A percentile compares a stretch with the other conserved stretches of the same genome.
Conservation (phyloP, 148 eudicot genomes). For the Limonium bicolor region DNA sequence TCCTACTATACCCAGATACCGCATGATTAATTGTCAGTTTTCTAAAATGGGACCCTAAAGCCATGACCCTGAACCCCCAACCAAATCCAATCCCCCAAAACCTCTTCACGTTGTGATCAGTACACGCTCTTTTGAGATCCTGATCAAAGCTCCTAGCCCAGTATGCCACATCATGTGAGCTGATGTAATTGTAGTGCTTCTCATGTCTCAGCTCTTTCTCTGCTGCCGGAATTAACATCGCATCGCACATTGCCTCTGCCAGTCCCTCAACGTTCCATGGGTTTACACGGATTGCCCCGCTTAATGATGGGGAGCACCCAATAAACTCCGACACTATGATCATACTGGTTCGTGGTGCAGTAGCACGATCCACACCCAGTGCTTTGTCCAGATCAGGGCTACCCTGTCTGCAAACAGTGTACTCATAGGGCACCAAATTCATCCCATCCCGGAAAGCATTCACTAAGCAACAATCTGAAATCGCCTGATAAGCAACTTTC, state of each 20-base stretch:
- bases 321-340: constrained; percentile 76
- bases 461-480: constrained; percentile 66
- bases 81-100: constrained; percentile 89
- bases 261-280: constrained; percentile 71
- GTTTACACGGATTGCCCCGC: constrained; percentile 80
- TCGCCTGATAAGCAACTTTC: constrained; percentile 51
- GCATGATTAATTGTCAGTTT: constrained; percentile 51
- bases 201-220: constrained; percentile 70
- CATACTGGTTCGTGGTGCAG: constrained; percentile 30
- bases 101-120: constrained; percentile 50
- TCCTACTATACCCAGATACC: constrained; percentile 28
- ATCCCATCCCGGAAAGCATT: constrained; percentile 87
- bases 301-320: constrained; percentile 79
- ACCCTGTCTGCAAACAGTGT: constrained; percentile 58
- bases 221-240: constrained; percentile 25
- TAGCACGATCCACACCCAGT: constrained; percentile 17
- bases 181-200: constrained; percentile 59
- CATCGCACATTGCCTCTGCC: constrained; percentile 40
- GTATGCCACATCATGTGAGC: constrained; percentile 71
- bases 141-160: constrained; percentile 76
- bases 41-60: constrained; percentile 54
- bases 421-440: constrained; percentile 74
- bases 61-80: constrained; percentile 48
- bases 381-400: constrained; percentile 28
- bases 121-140: constrained; percentile 65